phyloP scores from a whole-genome alignment of 306 rosid genomes.

The Mimosa pudica region DNA sequence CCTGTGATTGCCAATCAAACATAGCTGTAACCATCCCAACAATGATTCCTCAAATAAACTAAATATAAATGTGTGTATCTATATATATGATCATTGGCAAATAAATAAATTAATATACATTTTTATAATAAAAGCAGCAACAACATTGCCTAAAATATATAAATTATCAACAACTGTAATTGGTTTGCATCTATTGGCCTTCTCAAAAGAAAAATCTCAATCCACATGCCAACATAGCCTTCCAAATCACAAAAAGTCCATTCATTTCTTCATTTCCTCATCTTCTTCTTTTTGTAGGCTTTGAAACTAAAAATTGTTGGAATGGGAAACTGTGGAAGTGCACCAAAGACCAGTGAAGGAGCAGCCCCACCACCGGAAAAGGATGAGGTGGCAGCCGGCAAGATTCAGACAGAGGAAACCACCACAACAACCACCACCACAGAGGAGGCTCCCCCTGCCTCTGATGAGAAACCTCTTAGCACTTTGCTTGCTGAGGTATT shows the following conservation, averaged over 20 bases:
- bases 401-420: slow-evolving; percentile 14
- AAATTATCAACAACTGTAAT: neutral
- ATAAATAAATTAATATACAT: no score
- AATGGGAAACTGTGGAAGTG: slow-evolving; percentile 49
- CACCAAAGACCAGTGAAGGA: slow-evolving; percentile 37
- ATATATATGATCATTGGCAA: no score
- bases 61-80: no score
- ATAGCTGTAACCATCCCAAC: neutral
- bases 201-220: neutral
- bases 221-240: neutral
- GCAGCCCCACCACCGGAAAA: slow-evolving; percentile 32
- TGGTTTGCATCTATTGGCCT: neutral
- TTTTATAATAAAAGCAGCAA: neutral
- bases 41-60: neutral
- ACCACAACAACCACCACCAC: neutral
- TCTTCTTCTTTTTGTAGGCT: slow-evolving; percentile 6
- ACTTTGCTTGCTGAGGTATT: slow-evolving; percentile 37
- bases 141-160: neutral
- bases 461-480: slow-evolving; percentile 36
- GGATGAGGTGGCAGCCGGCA: slow-evolving; percentile 14
- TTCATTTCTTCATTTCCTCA: neutral
- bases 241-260: neutral
- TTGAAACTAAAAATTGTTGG: neutral
- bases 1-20: slow-evolving; percentile 9
- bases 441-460: neutral